Percentiles rank a stretch among this genome's conserved stretches.
Evolutionary conservation across 108 stramenopile species (phyloP).

Genomic region (Seminavis robusta): DNA sequence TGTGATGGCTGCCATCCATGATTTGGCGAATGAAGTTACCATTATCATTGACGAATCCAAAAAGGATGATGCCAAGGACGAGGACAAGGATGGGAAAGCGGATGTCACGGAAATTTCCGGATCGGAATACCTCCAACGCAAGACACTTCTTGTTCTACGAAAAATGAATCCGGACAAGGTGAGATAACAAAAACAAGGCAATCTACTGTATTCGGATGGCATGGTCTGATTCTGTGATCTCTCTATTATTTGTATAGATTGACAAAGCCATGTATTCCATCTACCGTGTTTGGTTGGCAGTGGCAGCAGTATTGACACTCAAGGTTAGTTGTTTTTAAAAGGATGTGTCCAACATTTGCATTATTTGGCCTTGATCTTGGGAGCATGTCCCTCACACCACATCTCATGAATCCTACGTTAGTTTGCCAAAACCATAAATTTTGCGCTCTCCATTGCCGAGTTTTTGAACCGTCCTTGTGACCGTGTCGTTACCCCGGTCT

Average conservation of each 20-base stretch:
- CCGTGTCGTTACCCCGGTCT: constrained; percentile 53
- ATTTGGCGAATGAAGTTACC: constrained; percentile 60
- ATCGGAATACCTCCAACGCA: constrained; percentile 71
- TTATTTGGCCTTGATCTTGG: too few relatives aligned
- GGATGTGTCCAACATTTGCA: too few relatives aligned
- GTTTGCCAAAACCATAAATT: constrained; percentile 84
- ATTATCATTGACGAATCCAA: constrained; percentile 79
- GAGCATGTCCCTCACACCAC: too few relatives aligned
- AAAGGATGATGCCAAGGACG: constrained; percentile 86
- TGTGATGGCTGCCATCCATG: constrained; percentile 55
- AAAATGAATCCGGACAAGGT: constrained; percentile 90
- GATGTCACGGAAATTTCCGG: constrained; percentile 72
- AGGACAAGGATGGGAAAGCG: constrained; percentile 73
- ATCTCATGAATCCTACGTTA: too few relatives aligned
- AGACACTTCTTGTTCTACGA: constrained; percentile 75
- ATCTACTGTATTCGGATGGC: not conserved
- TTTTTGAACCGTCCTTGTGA: constrained; percentile 61
- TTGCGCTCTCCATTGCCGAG: constrained; percentile 83
- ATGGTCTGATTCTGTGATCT: not conserved
- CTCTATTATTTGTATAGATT: constrained; percentile 1
- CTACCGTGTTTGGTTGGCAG: constrained; percentile 83
- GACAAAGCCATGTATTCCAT: constrained; percentile 57
- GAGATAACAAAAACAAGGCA: not conserved
- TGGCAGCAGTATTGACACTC: constrained; percentile 87
- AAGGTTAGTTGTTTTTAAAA: too few relatives aligned